phyloP scores from a whole-genome alignment of 2,329 filamentous ascomycete genomes.

The Aschersonia sp. region DNA sequence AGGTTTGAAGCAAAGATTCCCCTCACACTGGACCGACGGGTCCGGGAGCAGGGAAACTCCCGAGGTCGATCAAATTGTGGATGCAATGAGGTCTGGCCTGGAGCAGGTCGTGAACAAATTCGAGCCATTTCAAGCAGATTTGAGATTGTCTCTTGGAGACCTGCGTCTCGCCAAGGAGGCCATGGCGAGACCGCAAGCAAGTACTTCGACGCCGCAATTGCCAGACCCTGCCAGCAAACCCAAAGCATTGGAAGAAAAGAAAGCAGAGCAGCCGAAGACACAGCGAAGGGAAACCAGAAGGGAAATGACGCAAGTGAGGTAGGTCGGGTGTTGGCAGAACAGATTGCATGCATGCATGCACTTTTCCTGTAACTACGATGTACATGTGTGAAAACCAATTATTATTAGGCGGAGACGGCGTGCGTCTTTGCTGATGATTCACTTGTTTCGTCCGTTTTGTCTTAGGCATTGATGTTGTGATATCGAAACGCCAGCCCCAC shows the following conservation, averaged over 20 bases:
- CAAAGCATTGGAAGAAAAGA: conserved; percentile 10
- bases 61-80: conserved; percentile 59
- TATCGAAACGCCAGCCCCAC: background rate
- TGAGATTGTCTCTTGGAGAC: conserved; percentile 58
- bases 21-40: conserved; percentile 69
- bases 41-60: conserved; percentile 36
- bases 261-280: conserved; percentile 7
- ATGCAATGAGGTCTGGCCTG: conserved; percentile 50
- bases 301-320: conserved; percentile 17
- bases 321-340: background rate
- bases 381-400: too few species aligned
- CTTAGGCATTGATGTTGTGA: background rate
- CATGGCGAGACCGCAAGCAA: conserved; percentile 13
- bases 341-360: background rate
- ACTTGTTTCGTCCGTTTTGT: background rate
- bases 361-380: too few species aligned
- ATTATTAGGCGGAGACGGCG: too few species aligned
- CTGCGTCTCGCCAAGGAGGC: conserved; percentile 61
- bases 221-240: conserved; percentile 7
- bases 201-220: conserved; percentile 1
- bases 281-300: conserved; percentile 7
- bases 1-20: conserved; percentile 42
- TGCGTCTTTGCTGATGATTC: too few species aligned
- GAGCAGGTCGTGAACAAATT: conserved; percentile 55
- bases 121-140: conserved; percentile 55